phyloP scores from a whole-genome alignment of 1,139 yeast genomes.

The Kodamaea sp. region DNA sequence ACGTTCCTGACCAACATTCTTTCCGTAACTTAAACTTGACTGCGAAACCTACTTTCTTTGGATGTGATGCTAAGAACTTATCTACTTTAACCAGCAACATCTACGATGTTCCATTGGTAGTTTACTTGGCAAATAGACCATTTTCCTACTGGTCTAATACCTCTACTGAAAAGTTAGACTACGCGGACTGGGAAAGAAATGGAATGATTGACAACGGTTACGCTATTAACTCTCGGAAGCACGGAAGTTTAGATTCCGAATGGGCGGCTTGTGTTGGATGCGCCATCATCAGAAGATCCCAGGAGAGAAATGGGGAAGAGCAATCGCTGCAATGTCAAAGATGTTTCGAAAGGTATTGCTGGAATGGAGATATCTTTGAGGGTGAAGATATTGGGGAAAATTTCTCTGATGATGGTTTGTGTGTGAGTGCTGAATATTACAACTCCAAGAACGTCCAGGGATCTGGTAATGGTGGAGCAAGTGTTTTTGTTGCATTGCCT shows the following conservation, averaged over 20 bases:
- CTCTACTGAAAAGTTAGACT: constrained; percentile 19
- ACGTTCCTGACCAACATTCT: constrained; percentile 21
- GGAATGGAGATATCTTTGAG: constrained; percentile 56
- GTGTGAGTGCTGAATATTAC: constrained; percentile 9
- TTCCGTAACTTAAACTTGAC: constrained; percentile 19
- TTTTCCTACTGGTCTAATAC: constrained; percentile 20
- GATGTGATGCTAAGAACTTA: constrained; percentile 43
- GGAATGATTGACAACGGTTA: constrained; percentile 77
- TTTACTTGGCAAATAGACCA: constrained; percentile 25
- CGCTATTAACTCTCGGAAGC: constrained; percentile 71
- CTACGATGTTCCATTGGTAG: constrained; percentile 21
- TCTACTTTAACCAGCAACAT: constrained; percentile 35
- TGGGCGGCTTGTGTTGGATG: constrained; percentile 85
- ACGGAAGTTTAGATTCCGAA: constrained; percentile 68
- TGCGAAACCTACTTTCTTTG: constrained; percentile 25
- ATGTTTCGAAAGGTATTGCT: constrained; percentile 77
- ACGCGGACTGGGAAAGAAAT: constrained; percentile 51
- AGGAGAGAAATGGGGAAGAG: constrained; percentile 64
- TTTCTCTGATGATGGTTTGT: constrained; percentile 13
- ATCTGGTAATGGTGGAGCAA: constrained; percentile 3
- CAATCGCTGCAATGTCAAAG: constrained; percentile 69
- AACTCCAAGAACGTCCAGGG: constrained; percentile 9
- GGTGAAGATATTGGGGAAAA: constrained; percentile 19
- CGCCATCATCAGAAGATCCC: constrained; percentile 81
- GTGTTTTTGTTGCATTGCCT: too few relatives aligned